Conservation (phyloP, 805 yeast genomes). For the Sporopachydermia quercuum region DNA sequence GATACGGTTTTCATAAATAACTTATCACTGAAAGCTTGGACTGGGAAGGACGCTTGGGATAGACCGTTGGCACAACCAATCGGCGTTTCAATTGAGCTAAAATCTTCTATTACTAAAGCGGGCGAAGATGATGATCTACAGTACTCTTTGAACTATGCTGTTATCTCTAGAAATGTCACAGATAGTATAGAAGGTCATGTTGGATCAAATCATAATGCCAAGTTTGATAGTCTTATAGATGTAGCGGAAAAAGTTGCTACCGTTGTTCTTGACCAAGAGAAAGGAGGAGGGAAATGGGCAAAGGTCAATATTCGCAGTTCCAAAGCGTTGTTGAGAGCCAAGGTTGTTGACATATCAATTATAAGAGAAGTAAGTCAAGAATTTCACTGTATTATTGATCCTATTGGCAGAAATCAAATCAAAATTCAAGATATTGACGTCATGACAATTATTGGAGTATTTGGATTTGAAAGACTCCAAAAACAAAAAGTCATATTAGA, state of each 20-base stretch:
- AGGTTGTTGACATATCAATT: conserved; percentile 27
- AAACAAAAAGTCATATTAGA: conserved; percentile 62
- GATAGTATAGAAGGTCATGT: conserved; percentile 31
- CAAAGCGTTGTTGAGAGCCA: conserved; percentile 47
- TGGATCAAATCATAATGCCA: conserved; percentile 22
- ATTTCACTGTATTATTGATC: conserved; percentile 9
- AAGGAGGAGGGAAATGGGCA: conserved; percentile 32
- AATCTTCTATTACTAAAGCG: conserved; percentile 59
- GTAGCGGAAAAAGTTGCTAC: conserved; percentile 33
- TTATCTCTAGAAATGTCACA: conserved; percentile 51
- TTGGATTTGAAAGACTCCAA: conserved; percentile 74
- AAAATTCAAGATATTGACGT: conserved; percentile 37
- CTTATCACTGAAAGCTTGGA: conserved; percentile 43
- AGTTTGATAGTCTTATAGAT: conserved; percentile 20
- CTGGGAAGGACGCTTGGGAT: conserved; percentile 68
- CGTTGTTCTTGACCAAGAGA: conserved; percentile 27
- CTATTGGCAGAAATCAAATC: conserved; percentile 20
- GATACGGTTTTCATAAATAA: conserved; percentile 37
- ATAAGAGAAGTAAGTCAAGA: conserved; percentile 16
- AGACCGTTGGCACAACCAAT: conserved; percentile 55
- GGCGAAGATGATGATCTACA: conserved; percentile 68
- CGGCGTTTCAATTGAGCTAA: conserved; percentile 38
- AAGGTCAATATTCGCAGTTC: conserved; percentile 27
- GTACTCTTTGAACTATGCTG: conserved; percentile 81
- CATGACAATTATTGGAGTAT: conserved; percentile 81